These are phyloP conservation scores for Fusarium illudens DNA, from an alignment of 2,329 filamentous ascomycete species.

Conservation along the genomic window DNA sequence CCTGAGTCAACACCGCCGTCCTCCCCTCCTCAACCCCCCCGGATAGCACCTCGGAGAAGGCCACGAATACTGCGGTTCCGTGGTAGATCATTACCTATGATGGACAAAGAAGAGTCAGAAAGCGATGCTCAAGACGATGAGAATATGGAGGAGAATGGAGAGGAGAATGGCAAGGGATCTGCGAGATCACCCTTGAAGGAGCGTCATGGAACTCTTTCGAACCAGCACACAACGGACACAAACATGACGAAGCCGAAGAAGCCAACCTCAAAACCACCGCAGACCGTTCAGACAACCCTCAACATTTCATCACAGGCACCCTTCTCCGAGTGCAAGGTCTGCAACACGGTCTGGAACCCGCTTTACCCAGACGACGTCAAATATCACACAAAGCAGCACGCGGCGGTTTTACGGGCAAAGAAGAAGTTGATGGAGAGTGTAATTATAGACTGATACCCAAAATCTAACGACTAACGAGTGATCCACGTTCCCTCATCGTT, in stretches of 20 bases:
- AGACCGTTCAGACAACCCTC: conserved; percentile 53
- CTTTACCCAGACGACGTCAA: conserved; percentile 55
- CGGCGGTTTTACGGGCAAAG: conserved; percentile 43
- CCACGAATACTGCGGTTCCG: conserved; percentile 45
- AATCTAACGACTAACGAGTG: conserved; percentile 26
- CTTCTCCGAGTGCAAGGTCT: conserved; percentile 55
- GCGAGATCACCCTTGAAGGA: neutral
- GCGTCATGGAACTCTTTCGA: neutral
- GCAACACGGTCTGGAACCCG: conserved; percentile 56
- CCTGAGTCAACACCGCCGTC: conserved; percentile 36
- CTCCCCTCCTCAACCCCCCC: conserved; percentile 19
- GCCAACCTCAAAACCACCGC: conserved; percentile 12
- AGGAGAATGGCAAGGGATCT: neutral
- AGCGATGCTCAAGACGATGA: neutral
- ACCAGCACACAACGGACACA: conserved; percentile 15
- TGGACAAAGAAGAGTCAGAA: conserved; percentile 9
- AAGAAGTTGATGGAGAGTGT: conserved; percentile 37
- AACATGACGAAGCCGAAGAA: conserved; percentile 36
- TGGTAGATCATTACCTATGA: conserved; percentile 24
- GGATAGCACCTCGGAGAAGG: conserved; percentile 24
- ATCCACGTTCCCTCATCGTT: neutral
- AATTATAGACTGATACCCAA: conserved; percentile 38
- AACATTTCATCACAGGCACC: conserved; percentile 53
- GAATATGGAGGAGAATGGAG: neutral
- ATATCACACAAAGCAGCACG: conserved; percentile 52